Conservation (phyloP, 176 grass and related monocot genomes). For the Microstegium vimineum region DNA sequence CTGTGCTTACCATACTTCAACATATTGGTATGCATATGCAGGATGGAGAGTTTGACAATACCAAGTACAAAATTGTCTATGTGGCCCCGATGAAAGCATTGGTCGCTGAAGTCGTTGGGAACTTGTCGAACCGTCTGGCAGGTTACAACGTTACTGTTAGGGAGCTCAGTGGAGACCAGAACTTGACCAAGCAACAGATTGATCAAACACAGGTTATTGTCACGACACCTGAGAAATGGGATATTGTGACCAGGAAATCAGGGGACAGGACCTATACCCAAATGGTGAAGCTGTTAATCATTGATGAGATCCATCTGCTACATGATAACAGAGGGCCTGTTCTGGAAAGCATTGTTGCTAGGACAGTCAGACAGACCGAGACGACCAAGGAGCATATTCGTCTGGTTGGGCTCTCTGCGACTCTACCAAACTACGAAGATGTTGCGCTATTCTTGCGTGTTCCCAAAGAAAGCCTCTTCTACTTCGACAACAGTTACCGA, state of each 20-base stretch:
- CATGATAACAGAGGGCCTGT: constrained; percentile 96
- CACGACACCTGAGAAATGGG: constrained; percentile 98
- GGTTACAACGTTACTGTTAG: constrained; percentile 67
- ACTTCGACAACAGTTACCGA: constrained; percentile 95
- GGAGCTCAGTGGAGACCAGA: constrained; percentile 94
- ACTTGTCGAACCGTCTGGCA: constrained; percentile 62
- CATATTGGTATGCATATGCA: constrained; percentile 85
- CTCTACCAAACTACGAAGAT: constrained; percentile 86
- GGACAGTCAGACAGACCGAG: constrained; percentile 92
- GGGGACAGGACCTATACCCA: constrained; percentile 94
- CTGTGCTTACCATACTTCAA: constrained; percentile 87
- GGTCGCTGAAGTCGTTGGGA: constrained; percentile 93
- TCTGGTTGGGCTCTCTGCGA: constrained; percentile 84
- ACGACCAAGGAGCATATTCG: constrained; percentile 80
- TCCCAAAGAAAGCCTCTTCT: constrained; percentile 58
- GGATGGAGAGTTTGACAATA: constrained; percentile 74
- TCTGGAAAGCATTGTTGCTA: constrained; percentile 95
- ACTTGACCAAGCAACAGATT: constrained; percentile 82
- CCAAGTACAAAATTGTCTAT: constrained; percentile 92
- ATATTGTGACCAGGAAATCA: constrained; percentile 94
- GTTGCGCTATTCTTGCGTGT: constrained; percentile 82
- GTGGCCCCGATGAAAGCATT: constrained; percentile 99
- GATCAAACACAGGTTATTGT: constrained; percentile 98
- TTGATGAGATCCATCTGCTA: constrained; percentile 94
- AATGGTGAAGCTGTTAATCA: constrained; percentile 89